Percentiles rank a stretch among this genome's conserved stretches.
Evolutionary conservation across 192 early-diverging fungal genomes (phyloP).

Genomic region (Dissophora ornata): DNA sequence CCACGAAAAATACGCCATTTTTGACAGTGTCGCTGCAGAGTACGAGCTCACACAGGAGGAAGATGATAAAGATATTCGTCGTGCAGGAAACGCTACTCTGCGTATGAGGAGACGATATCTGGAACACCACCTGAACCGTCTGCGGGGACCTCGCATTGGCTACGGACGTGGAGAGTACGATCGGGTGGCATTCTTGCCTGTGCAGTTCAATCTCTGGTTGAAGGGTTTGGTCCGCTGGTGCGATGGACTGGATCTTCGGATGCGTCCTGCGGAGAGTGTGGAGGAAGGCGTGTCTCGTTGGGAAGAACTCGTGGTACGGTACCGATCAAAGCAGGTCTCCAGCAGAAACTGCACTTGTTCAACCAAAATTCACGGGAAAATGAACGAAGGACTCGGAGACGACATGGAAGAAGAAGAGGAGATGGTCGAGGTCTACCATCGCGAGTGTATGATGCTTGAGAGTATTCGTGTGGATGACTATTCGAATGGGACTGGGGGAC

Average conservation of each 20-base stretch:
- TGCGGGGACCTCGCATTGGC: slow-evolving; percentile 50
- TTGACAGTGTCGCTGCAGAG: slow-evolving; percentile 16
- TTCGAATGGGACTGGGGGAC: background rate
- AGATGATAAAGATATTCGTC: slow-evolving; percentile 6
- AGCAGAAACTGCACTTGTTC: background rate
- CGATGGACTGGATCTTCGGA: slow-evolving; percentile 57
- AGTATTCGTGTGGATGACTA: slow-evolving; percentile 11
- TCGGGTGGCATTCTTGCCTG: slow-evolving; percentile 50
- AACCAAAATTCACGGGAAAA: background rate
- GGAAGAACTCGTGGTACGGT: slow-evolving; percentile 30
- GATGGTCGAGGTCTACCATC: slow-evolving; percentile 23
- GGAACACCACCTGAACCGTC: slow-evolving; percentile 26
- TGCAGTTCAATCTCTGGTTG: slow-evolving; percentile 53
- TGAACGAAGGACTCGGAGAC: slow-evolving; percentile 3
- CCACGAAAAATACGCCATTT: slow-evolving; percentile 39
- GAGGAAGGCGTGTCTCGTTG: slow-evolving; percentile 7
- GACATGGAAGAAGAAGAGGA: slow-evolving; percentile 3
- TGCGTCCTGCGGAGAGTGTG: background rate
- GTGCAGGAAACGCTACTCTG: background rate
- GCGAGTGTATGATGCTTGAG: background rate
- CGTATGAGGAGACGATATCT: slow-evolving; percentile 11
- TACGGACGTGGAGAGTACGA: slow-evolving; percentile 54
- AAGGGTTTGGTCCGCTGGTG: slow-evolving; percentile 53
- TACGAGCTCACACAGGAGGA: slow-evolving; percentile 19
- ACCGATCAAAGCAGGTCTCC: slow-evolving; percentile 17